These are phyloP conservation scores for Echeveria elegans DNA, from an alignment of 164 flowering plant genomes.

Conservation along the genomic window DNA sequence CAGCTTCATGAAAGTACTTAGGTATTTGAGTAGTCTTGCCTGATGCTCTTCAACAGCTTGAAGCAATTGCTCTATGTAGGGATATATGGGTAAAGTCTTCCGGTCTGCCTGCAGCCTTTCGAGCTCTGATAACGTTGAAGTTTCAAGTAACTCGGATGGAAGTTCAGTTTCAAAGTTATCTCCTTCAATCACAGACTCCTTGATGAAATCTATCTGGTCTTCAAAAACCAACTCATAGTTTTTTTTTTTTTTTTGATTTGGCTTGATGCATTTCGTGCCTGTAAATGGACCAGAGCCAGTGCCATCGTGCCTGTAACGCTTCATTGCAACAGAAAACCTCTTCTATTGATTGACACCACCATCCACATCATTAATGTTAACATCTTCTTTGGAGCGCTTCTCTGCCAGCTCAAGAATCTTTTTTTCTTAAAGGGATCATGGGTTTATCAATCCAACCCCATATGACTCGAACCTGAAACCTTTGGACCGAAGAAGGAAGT, in stretches of 20 bases:
- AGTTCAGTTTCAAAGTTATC: constrained; percentile 48
- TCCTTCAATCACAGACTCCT: constrained; percentile 73
- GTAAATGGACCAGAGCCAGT: too few species aligned
- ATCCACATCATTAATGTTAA: constrained; percentile 47
- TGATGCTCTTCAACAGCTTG: constrained; percentile 73
- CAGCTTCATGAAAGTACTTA: constrained; percentile 95
- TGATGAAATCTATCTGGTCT: constrained; percentile 92
- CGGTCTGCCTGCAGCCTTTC: constrained; percentile 91
- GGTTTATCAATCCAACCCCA: too few species aligned
- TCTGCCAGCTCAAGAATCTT: constrained; percentile 71
- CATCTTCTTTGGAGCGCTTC: constrained; percentile 61
- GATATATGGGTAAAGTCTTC: constrained; percentile 75
- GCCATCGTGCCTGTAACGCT: constrained; percentile 91
- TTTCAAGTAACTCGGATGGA: constrained; percentile 26
- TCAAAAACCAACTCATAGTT: constrained; percentile 95
- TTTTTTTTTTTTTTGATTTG: constrained; percentile 74
- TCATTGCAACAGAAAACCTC: constrained; percentile 78
- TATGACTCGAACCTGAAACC: too few species aligned
- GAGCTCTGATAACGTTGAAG: constrained; percentile 38
- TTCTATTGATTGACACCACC: constrained; percentile 89
- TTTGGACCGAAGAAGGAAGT: too few species aligned
- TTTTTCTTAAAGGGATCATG: constrained; percentile 61
- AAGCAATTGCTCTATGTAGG: constrained; percentile 74
- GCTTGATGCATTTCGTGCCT: constrained; percentile 80
- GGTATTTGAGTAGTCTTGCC: constrained; percentile 98